Base-by-base conservation (phyloP, 83 land plant species). In the Picea abies region DNA sequence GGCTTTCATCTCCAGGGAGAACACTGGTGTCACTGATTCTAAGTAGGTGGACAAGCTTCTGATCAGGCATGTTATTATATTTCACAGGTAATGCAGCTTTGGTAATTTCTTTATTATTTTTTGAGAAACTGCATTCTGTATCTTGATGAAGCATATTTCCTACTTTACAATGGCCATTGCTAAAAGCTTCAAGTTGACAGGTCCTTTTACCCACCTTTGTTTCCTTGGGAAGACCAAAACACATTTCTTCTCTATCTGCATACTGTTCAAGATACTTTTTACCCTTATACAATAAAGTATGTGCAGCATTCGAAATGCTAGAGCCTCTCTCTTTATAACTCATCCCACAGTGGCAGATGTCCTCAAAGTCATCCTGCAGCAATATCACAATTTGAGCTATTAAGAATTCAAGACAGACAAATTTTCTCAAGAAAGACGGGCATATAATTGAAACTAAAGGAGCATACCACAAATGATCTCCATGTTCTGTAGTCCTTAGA, bases 401-500 rank as follows among this genome's bases (percentile, higher is more conserved):
- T 62, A 17, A 79, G 62, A 64, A 35, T 20, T 61, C 23, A 3
- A 32, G 35, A 79, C 58, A 52, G 60, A 79, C 11, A 19, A 63
- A 20, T 56, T 56, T 56, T 56, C 14, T 56, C 58, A 56, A n/a
- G 22, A 60, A 60, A 60, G 4, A 0, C 4, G 14, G 25, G 4
- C 16, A 9, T 12, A 26, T 10, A 73, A 73, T 20, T 73, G 77
- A 73, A 73, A 56, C 14, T 10, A 26, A 4, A 44, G 56, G 52
- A 56, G 67, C 88, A 41, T 80, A 86, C 88, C 88, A 87, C 88
- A 87, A 87, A 84, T n/a, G 77, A 80, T 41, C 76, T 81, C 88
- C 87, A 84, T 64, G 87, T 69, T 41, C 60, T 12, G 67, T 87
- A 84, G 41, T 84, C 72, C 60, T 84, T 87, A 1, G 83, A 75